Evolutionary conservation across 768 basidiomycete genomes (phyloP), one percentile per base, ranked within the genome.

Genomic region (Calocybe indica): DNA sequence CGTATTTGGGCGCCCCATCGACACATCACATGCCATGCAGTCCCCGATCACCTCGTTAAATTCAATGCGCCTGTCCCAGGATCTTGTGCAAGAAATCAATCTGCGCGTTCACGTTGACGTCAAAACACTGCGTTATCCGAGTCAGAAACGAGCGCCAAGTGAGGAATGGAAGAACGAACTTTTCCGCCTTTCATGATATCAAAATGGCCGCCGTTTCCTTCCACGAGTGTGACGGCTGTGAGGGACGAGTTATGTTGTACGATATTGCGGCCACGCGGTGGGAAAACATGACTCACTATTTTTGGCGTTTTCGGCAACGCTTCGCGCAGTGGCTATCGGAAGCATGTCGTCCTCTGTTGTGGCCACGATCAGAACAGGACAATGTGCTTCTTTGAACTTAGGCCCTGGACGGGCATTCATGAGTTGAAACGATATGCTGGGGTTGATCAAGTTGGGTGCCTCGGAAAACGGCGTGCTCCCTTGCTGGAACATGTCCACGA

Each of bases 131-230:
- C 22, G 4, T 22, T 22, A 22, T 22, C 22, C 22, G 22, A 22
- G 22, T 22, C 22, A 22, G 22, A 22, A 22, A 22, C 22, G 22
- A 22, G 2, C 22, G 22, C 22, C 22, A 22, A 4, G 22, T 22
- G 4, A 22, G 22, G 22, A 22, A 4, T 22, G 2, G 22, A 22
- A 22, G 22, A 22, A 22, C 22, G 22, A 22, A 62, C 60, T 54
- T 58, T 46, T 40, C 60, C 60, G 9, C 60, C 60, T 49, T 51
- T 40, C 58, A 62, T 57, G 36, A 62, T 41, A 43, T 62, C 60
- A 45, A 53, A 62, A 40, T 60, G 60, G 5, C 60, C 60, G 7
- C 60, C 53, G 5, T 46, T 49, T 6, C 43, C 45, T 36, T 53
- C 53, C 13, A 55, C 53, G 22, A 57, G 28, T 33, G 45, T 52